A percentile compares a stretch with the other conserved stretches of the same genome.
Conservation (phyloP, 1,284 basidiomycete genomes). For the Takashimella tepidaria region DNA sequence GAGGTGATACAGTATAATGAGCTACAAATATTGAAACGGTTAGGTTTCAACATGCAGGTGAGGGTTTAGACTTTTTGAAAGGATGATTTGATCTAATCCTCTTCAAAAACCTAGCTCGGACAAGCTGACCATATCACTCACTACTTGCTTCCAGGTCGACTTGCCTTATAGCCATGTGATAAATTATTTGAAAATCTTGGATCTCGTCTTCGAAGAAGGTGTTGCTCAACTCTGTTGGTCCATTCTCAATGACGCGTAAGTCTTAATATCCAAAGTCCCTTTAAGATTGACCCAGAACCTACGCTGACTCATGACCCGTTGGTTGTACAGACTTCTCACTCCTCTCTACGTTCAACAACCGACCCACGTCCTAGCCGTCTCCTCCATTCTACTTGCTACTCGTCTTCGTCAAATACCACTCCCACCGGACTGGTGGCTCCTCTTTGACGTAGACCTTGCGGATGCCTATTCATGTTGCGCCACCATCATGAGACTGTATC, state of each 20-base stretch:
- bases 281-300: no score
- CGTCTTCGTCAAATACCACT: slow-evolving; percentile 65
- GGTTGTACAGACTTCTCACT: slow-evolving; percentile 80
- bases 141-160: slow-evolving; percentile 61
- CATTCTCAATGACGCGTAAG: slow-evolving; percentile 84
- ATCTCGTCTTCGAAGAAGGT: slow-evolving; percentile 61
- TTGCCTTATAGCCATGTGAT: slow-evolving; percentile 91
- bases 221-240: slow-evolving; percentile 79
- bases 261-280: slow-evolving; percentile 13
- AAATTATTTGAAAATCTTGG: slow-evolving; percentile 89
- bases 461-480: slow-evolving; percentile 78
- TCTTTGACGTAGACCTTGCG: slow-evolving; percentile 80
- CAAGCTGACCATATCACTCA: no score
- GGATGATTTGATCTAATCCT: no score
- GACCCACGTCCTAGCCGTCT: slow-evolving; percentile 80
- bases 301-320: slow-evolving; percentile 5
- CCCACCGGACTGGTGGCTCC: slow-evolving; percentile 77
- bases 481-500: slow-evolving; percentile 66
- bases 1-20: slow-evolving; percentile 81
- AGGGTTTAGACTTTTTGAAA: slow-evolving; percentile 1
- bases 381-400: slow-evolving; percentile 70
- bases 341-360: slow-evolving; percentile 83
- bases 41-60: slow-evolving; percentile 72
- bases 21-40: slow-evolving; percentile 94
- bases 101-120: no score